Conservation (phyloP, 345 rosid genomes). For the Camelina neglecta region DNA sequence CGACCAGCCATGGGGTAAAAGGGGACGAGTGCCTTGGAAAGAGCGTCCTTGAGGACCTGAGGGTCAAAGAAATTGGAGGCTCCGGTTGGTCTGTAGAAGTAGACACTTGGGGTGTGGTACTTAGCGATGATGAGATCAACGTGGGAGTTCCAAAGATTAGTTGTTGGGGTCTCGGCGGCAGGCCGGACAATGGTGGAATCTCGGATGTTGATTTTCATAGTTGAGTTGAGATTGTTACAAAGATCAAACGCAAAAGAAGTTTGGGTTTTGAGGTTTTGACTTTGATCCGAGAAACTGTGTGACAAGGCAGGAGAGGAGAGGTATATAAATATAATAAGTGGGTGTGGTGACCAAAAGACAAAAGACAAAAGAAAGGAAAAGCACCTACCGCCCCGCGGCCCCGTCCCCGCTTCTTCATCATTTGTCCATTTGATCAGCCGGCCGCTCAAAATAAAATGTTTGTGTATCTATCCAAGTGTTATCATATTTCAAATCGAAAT, state of each 20-base stretch:
- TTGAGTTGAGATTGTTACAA: neutral
- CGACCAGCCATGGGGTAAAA: constrained; percentile 98
- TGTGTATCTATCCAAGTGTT: too few relatives aligned
- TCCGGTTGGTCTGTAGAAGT: constrained; percentile 80
- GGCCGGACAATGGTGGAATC: constrained; percentile 79
- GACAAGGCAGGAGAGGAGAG: neutral
- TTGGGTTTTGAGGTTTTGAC: neutral
- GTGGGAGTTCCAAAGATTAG: constrained; percentile 80
- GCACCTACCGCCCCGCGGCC: too few relatives aligned
- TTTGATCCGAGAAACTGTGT: constrained; percentile 3
- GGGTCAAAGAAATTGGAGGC: constrained; percentile 71
- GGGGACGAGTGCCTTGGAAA: constrained; percentile 74
- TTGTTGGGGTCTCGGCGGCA: constrained; percentile 63
- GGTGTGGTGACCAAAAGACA: too few relatives aligned
- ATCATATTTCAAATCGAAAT: too few relatives aligned
- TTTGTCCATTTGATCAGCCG: too few relatives aligned
- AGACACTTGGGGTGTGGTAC: constrained; percentile 92
- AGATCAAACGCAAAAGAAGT: neutral
- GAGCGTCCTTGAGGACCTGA: constrained; percentile 62
- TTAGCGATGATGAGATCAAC: constrained; percentile 88
- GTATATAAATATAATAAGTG: neutral
- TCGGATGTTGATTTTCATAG: constrained; percentile 67
- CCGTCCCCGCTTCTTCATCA: too few relatives aligned
- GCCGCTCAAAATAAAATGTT: too few relatives aligned
- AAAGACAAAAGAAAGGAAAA: too few relatives aligned